Conservation (phyloP, 2,329 filamentous ascomycete species). For the Colletotrichum sublineola region DNA sequence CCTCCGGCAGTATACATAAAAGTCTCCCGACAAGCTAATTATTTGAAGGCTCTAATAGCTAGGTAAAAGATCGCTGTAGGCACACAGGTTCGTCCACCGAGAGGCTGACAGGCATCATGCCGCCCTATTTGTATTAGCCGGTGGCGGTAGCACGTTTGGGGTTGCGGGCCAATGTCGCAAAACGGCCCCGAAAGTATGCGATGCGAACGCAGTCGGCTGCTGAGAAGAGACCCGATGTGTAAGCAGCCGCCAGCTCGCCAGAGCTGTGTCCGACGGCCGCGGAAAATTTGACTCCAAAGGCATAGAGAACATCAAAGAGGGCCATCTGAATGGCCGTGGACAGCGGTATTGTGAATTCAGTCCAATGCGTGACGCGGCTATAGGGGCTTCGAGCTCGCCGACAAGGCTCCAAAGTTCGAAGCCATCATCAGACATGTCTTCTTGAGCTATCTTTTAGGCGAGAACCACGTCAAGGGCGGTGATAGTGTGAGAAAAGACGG, state of each 20-base stretch:
- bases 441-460: neutral
- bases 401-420: constrained; percentile 1
- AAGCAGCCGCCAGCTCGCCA: constrained; percentile 43
- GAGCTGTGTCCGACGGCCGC: constrained; percentile 43
- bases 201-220: constrained; percentile 19
- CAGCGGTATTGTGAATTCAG: constrained; percentile 54
- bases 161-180: constrained; percentile 12
- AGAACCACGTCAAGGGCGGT: constrained; percentile 36
- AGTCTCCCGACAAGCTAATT: too few species aligned
- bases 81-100: neutral
- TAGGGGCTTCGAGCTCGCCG: constrained; percentile 3
- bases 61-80: too few species aligned
- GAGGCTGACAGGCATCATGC: constrained; percentile 2
- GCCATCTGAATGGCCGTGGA: constrained; percentile 54
- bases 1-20: too few species aligned
- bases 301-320: constrained; percentile 48
- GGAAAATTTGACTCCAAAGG: constrained; percentile 23
- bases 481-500: constrained; percentile 26
- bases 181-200: constrained; percentile 26
- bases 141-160: neutral
- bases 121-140: neutral
- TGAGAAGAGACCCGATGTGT: constrained; percentile 40
- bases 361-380: constrained; percentile 6
- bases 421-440: neutral
- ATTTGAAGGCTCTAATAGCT: too few species aligned